A percentile compares a stretch with the other conserved stretches of the same genome.
These are phyloP conservation scores for Alternaria consortialis DNA, from an alignment of 2,329 filamentous ascomycete species.

Conservation along the genomic window DNA sequence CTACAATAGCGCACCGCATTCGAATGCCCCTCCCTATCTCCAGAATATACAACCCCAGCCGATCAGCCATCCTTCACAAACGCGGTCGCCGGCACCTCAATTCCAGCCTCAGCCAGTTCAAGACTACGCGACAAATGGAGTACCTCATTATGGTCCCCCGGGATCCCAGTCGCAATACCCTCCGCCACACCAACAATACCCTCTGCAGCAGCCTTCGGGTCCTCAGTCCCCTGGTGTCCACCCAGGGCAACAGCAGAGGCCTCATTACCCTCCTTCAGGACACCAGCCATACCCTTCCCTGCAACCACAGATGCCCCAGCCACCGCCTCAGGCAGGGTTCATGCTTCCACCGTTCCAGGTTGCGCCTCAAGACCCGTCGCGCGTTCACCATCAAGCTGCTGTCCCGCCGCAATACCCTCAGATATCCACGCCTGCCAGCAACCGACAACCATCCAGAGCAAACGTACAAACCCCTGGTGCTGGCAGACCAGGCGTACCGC, in stretches of 20 bases:
- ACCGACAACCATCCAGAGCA: conserved; percentile 24
- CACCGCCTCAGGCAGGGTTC: conserved; percentile 55
- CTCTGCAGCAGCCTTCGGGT: conserved; percentile 35
- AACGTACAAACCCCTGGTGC: conserved; percentile 26
- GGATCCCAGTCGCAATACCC: conserved; percentile 40
- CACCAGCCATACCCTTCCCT: conserved; percentile 44
- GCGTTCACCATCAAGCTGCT: conserved; percentile 46
- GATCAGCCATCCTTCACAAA: conserved; percentile 7
- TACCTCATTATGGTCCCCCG: conserved; percentile 39
- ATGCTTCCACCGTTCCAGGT: conserved; percentile 61
- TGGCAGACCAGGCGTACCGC: conserved; percentile 26
- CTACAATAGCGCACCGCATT: conserved; percentile 45
- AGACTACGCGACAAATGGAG: conserved; percentile 34
- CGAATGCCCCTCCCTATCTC: conserved; percentile 51
- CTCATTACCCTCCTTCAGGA: conserved; percentile 43
- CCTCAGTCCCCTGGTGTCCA: conserved; percentile 47
- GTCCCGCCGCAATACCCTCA: conserved; percentile 38
- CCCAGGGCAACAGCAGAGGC: conserved; percentile 36
- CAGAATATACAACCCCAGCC: conserved; percentile 35
- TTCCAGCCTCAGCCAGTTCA: conserved; percentile 37
- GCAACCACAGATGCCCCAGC: conserved; percentile 45
- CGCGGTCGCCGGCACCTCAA: conserved; percentile 47
- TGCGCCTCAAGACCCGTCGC: conserved; percentile 54
- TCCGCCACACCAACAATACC: conserved; percentile 39
- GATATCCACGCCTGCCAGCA: conserved; percentile 40